Conservation (phyloP, 75 land plant species). For the Cupressus sempervirens region DNA sequence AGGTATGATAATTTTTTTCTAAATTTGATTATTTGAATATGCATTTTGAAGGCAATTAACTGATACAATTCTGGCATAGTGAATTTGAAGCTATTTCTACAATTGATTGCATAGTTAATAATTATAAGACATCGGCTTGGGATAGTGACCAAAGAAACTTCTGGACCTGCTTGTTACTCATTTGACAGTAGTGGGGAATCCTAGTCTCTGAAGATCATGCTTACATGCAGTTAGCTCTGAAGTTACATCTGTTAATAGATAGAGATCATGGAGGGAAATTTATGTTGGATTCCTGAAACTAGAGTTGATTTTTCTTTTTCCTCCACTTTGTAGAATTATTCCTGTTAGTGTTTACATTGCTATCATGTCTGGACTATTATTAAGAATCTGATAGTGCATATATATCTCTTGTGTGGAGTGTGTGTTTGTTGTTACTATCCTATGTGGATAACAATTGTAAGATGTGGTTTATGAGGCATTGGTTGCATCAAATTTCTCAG, state of each 20-base stretch:
- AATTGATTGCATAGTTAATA: not conserved
- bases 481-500: not conserved
- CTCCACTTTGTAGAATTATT: not conserved
- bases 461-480: not conserved
- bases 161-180: not conserved
- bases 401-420: not conserved
- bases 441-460: too few relatives aligned
- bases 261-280: not conserved
- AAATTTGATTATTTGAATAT: not conserved
- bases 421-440: too few relatives aligned
- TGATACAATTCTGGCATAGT: not conserved
- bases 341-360: not conserved
- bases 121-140: not conserved
- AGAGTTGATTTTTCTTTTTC: not conserved
- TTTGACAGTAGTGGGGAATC: not conserved
- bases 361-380: not conserved
- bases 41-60: not conserved
- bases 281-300: not conserved
- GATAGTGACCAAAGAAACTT: not conserved
- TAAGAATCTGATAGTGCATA: not conserved
- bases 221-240: not conserved
- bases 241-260: not conserved
- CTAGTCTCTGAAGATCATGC: not conserved
- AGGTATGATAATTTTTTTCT: conserved; percentile 43
- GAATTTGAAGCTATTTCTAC: not conserved